Conservation (phyloP, 2,329 filamentous ascomycete genomes). For the Aphanocladium album region DNA sequence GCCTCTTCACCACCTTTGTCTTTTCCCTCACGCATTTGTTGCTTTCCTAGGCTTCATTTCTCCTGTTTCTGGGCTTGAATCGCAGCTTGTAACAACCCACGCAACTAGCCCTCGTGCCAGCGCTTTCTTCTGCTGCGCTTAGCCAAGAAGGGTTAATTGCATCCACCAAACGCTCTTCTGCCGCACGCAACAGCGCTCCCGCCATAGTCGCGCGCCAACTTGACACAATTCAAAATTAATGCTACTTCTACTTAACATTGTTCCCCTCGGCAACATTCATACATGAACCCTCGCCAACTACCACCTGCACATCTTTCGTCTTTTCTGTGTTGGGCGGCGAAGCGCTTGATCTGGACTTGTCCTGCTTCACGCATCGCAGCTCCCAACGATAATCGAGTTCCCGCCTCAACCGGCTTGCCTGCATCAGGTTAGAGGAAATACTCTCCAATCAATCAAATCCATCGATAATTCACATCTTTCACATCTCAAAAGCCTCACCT, state of each 20-base stretch:
- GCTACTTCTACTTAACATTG: not conserved
- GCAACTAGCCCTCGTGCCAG: not conserved
- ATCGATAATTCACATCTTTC: not conserved
- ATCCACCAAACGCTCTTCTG: slow-evolving; percentile 6
- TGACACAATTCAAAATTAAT: not conserved
- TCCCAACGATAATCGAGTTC: too few relatives aligned
- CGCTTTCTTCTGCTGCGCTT: not conserved
- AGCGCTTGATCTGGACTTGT: not conserved
- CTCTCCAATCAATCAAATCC: not conserved
- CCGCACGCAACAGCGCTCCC: slow-evolving; percentile 5
- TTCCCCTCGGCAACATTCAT: not conserved
- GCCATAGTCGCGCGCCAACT: slow-evolving; percentile 13
- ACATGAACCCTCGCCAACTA: not conserved
- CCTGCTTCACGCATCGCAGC: not conserved
- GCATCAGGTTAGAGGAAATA: not conserved
- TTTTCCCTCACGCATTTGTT: not conserved
- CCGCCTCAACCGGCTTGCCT: not conserved
- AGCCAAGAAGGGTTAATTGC: not conserved
- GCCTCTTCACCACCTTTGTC: not conserved
- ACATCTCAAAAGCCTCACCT: not conserved
- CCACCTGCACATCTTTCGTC: not conserved
- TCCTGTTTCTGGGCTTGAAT: not conserved
- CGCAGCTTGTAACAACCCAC: not conserved
- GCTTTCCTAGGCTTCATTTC: not conserved
- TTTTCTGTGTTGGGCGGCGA: not conserved